phyloP scores from a whole-genome alignment of 345 rosid genomes.

The Luvunga scandens region DNA sequence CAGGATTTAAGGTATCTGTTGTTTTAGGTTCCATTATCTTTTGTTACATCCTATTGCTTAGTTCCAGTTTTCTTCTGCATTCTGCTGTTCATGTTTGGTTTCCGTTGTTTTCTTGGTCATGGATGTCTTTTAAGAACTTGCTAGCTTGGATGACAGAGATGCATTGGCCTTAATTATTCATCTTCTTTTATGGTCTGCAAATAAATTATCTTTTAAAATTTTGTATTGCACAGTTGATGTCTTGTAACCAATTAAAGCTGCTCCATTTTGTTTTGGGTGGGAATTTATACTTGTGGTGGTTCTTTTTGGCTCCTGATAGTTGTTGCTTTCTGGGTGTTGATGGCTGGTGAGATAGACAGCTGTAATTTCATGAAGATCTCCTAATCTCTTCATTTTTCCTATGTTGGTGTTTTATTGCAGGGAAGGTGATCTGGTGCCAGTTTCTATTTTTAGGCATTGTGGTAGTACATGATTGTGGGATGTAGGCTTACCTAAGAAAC shows the following conservation, averaged over 20 bases:
- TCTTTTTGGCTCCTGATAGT: not conserved
- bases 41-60: not conserved
- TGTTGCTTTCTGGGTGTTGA: not conserved
- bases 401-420: not conserved
- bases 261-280: not conserved
- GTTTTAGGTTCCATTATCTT: constrained; percentile 4
- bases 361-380: not conserved
- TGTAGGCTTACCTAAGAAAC: not conserved
- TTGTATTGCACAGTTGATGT: too few relatives aligned
- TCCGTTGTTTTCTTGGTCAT: not conserved
- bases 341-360: not conserved
- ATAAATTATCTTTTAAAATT: too few relatives aligned
- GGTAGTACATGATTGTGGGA: not conserved
- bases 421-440: not conserved
- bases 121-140: not conserved
- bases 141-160: not conserved
- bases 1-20: constrained; percentile 81
- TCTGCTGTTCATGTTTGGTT: not conserved
- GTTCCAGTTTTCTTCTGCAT: not conserved
- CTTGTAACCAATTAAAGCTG: not conserved
- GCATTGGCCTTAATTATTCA: constrained; percentile 9
- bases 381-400: not conserved
- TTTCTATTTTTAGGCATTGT: not conserved
- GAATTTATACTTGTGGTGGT: not conserved
- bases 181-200: not conserved